Conservation (phyloP, 768 basidiomycete species). For the Rhizopogon vesiculosus region DNA sequence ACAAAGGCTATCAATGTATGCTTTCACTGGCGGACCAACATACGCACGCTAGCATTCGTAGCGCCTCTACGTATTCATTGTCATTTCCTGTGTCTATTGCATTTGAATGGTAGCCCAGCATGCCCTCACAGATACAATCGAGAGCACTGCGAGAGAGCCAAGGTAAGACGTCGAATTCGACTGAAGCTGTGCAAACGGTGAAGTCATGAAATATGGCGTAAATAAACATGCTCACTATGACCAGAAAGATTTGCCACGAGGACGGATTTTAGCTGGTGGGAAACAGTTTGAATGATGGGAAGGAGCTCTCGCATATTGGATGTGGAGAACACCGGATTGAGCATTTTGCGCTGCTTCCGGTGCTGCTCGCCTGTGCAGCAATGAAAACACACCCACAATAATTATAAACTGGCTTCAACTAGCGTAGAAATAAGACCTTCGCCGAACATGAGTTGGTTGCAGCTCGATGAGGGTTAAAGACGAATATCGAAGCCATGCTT, state of each 20-base stretch:
- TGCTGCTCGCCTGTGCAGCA: conserved; percentile 33
- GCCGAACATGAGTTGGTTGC: conserved; percentile 17
- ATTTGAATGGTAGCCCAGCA: conserved; percentile 18
- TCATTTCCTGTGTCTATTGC: conserved; percentile 6
- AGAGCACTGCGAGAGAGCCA: conserved; percentile 19
- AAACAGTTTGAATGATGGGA: neutral
- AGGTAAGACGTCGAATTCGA: conserved; percentile 17
- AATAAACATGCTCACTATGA: neutral
- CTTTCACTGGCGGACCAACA: too few species aligned
- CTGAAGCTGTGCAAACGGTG: neutral
- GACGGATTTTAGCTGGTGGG: neutral
- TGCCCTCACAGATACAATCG: conserved; percentile 19
- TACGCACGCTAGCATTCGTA: neutral
- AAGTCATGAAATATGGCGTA: neutral
- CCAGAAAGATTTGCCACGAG: neutral
- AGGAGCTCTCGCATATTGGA: conserved; percentile 35
- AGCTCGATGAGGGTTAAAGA: neutral
- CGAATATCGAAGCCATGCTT: neutral
- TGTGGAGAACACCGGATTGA: conserved; percentile 41
- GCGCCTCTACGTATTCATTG: conserved; percentile 1
- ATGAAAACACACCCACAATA: neutral
- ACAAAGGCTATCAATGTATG: too few species aligned
- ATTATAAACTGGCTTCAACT: neutral
- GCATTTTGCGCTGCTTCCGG: conserved; percentile 36
- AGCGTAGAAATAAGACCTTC: neutral